Base-by-base conservation (phyloP, 805 yeast genomes). In the Wilhelminamyces savonicus region DNA sequence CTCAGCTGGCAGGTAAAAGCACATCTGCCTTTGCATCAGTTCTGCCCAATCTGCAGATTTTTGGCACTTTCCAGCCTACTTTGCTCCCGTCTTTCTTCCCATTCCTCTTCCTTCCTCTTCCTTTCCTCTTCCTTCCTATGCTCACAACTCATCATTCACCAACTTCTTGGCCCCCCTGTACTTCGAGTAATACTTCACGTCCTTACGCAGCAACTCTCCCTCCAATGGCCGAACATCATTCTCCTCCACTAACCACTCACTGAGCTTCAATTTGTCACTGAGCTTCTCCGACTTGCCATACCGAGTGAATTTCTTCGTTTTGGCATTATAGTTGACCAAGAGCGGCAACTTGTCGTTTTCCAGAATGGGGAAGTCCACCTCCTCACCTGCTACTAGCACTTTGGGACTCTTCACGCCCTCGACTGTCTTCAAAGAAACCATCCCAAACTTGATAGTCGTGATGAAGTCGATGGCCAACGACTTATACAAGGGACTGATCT, bases 391-490 rank as follows among this genome's bases (percentile, higher is more conserved):
- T 19, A 49, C 30, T 11, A 31, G 29, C 6, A 52, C 26, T 1
- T 32, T 16, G 2, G 31, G 20, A 11, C 32, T 36, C 16, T 27
- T 27, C 14, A 23, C 17, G 4, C 27, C 48, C 2, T 55, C 54
- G 10, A 45, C 39, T 5, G 43, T 42, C 6, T 50, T 48, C 4
- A 59, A 35, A 4, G 61, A 60, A 21, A 59, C 51, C 48, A 59
- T 67, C 2, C 67, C 79, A 42, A 73, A 66, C 24, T 74, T 71
- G 3, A 71, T 48, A 2, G 49, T 37, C 0, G 68, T 76, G 24
- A 79, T 50, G 52, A 75, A 78, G 48, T 84, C 94, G 31, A 83
- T 63, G 2, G 90, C 86, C 36, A 85, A 56, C 1, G 82, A 57
- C 45, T 79, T 82, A 44, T 67, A 68, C 33, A 77, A 49, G 1